phyloP scores from a whole-genome alignment of 345 rosid species.

The Mangifera indica region DNA sequence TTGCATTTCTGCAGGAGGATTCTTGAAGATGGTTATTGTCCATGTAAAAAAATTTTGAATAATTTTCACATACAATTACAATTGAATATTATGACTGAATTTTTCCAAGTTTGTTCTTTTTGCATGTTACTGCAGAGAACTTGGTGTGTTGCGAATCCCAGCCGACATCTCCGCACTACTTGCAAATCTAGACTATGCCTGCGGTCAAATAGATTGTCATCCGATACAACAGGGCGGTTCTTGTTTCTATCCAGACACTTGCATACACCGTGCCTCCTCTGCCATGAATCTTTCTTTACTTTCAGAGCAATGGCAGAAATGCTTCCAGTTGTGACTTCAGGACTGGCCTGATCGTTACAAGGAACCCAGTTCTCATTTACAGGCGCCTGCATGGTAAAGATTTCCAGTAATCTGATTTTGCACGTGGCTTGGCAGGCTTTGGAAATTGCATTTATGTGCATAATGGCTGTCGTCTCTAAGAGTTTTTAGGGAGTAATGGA shows the following conservation, averaged over 20 bases:
- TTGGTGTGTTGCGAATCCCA: conserved; percentile 21
- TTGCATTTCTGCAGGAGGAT: conserved; percentile 5
- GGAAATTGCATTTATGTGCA: neutral
- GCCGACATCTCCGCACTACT: conserved; percentile 1
- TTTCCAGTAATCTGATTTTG: no score
- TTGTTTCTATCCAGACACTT: conserved; percentile 20
- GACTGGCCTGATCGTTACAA: conserved; percentile 8
- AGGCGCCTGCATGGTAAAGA: neutral
- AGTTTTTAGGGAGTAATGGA: neutral
- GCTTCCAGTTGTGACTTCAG: conserved; percentile 5
- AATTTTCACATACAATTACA: neutral
- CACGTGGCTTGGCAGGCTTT: conserved; percentile 14
- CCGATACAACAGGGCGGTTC: conserved; percentile 16
- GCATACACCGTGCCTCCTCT: conserved; percentile 17
- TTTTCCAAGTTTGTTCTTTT: neutral
- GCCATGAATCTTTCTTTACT: conserved; percentile 25
- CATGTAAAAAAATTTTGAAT: conserved; percentile 4
- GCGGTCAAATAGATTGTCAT: conserved; percentile 19
- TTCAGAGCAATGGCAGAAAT: neutral
- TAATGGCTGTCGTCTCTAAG: neutral
- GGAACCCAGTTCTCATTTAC: neutral
- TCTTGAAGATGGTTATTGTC: neutral
- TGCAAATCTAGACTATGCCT: conserved; percentile 21
- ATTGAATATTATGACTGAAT: neutral
- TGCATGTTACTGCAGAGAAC: conserved; percentile 8